Conservation (phyloP, 768 basidiomycete species). For the Candolleomyces eurysporus region DNA sequence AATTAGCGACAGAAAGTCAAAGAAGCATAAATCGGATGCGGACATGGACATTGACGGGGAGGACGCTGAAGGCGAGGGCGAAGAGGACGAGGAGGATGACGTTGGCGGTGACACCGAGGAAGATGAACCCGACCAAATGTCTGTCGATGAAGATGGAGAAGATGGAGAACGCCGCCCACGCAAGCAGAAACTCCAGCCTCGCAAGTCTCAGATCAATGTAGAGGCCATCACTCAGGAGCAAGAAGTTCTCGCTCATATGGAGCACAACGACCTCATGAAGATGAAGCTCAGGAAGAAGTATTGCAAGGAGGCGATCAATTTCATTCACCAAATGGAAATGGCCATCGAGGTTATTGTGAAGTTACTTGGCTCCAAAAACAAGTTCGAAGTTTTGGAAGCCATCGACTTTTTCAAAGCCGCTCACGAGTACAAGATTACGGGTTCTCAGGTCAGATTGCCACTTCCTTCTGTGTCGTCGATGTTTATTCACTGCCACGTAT, state of each 20-base stretch:
- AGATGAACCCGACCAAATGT: conserved; percentile 31
- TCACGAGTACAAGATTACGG: conserved; percentile 76
- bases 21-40: conserved; percentile 33
- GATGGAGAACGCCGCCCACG: conserved; percentile 29
- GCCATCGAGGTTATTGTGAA: conserved; percentile 73
- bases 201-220: conserved; percentile 72
- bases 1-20: conserved; percentile 23
- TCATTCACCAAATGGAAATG: conserved; percentile 60
- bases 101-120: conserved; percentile 37
- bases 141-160: conserved; percentile 40
- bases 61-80: conserved; percentile 28
- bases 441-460: conserved; percentile 58
- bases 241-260: conserved; percentile 64
- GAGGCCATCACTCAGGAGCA: conserved; percentile 67
- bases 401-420: conserved; percentile 89
- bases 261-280: conserved; percentile 62
- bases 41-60: conserved; percentile 56
- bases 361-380: conserved; percentile 83
- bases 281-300: conserved; percentile 81
- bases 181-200: conserved; percentile 49
- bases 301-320: conserved; percentile 79
- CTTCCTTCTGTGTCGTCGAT: neutral
- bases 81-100: conserved; percentile 39
- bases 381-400: conserved; percentile 77
- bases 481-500: neutral